Conservation (phyloP, 2,329 filamentous ascomycete species). For the Neobulgaria alba region DNA sequence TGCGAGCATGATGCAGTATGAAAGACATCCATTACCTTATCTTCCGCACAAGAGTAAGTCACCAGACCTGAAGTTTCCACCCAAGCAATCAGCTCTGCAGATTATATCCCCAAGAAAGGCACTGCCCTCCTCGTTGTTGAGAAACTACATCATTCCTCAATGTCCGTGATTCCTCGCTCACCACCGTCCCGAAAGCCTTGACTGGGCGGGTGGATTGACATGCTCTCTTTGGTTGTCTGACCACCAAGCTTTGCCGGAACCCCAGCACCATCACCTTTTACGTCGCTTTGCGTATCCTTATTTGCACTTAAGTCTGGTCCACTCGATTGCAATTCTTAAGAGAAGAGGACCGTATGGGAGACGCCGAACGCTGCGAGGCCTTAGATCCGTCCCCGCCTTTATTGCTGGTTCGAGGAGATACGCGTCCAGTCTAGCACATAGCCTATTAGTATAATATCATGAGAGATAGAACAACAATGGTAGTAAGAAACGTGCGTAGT, state of each 20-base stretch:
- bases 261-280: conserved; percentile 6
- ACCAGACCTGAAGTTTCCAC: too few species aligned
- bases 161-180: conserved; percentile 22
- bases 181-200: conserved; percentile 23
- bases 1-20: too few species aligned
- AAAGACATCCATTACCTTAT: too few species aligned
- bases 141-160: conserved; percentile 16
- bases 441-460: conserved; percentile 1
- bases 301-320: conserved; percentile 16
- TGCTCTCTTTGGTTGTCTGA: conserved; percentile 19
- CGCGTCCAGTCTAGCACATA: conserved; percentile 16
- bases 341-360: conserved; percentile 38
- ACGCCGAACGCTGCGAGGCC: conserved; percentile 10
- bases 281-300: conserved; percentile 9
- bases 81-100: too few species aligned
- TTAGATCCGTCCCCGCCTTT: conserved; percentile 12
- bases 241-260: conserved; percentile 15
- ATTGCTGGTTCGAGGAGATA: conserved; percentile 19
- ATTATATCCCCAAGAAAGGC: too few species aligned
- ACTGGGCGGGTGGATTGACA: conserved; percentile 21
- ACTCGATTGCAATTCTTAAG: conserved; percentile 35
- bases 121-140: too few species aligned
- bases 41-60: too few species aligned
- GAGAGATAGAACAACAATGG: not conserved
- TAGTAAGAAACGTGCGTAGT: not conserved